Evolutionary conservation across 164 flowering plant genomes (phyloP).

Genomic region (Santalum album): DNA sequence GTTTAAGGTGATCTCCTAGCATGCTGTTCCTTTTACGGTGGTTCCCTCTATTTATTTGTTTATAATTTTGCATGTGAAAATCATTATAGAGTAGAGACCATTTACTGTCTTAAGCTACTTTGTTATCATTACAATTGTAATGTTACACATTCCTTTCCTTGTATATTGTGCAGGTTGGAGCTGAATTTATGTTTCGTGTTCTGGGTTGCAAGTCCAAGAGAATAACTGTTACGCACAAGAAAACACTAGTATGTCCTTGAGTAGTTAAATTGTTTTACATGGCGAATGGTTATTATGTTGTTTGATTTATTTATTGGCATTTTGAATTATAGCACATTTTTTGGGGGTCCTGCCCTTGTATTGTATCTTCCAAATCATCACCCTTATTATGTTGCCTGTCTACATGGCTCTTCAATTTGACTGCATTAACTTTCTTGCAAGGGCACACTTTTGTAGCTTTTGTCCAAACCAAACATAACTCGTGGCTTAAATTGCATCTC

Average conservation of each 20-base stretch:
- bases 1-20: conserved; percentile 49
- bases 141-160: neutral
- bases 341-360: too few relatives aligned
- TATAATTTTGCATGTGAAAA: neutral
- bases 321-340: too few relatives aligned
- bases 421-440: too few relatives aligned
- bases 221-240: conserved; percentile 92
- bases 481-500: too few relatives aligned
- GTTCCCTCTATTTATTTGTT: neutral
- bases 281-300: neutral
- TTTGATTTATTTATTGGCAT: neutral
- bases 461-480: too few relatives aligned
- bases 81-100: neutral
- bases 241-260: conserved; percentile 62
- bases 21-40: neutral
- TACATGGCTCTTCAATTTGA: too few relatives aligned
- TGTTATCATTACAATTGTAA: neutral
- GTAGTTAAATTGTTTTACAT: neutral
- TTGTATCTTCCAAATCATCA: too few relatives aligned
- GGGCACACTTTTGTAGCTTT: too few relatives aligned
- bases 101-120: neutral
- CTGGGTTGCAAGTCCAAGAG: conserved; percentile 95
- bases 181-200: conserved; percentile 73
- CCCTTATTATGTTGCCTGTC: too few relatives aligned
- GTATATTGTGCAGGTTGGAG: conserved; percentile 61